Base-by-base conservation (phyloP, 805 yeast species). In the Phaffomyces antillensis region DNA sequence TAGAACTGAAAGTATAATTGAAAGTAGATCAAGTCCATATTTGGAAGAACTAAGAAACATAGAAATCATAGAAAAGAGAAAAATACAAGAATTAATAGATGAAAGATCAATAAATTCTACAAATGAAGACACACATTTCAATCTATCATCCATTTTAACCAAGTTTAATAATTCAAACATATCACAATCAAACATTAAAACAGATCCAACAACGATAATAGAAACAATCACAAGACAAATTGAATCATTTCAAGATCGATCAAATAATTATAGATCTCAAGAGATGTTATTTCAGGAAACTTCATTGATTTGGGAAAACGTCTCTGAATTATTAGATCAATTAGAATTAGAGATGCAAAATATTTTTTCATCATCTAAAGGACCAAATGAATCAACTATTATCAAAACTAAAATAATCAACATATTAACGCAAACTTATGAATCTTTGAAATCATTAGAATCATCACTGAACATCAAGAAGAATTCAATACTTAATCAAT, bases 1-100 rank as follows among this genome's bases (percentile, higher is more conserved):
- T 12, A 63, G 63, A 11, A 72, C 77, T 0, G 67, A 71, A 49
- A 72, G 77, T 11, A 69, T 74, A 5, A 60, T 75, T 25, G 78
- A 75, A 45, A 73, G 78, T 51, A 62, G 65, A 40, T 60, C 76
- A 0, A 68, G 76, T 5, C 61, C 65, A 36, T 70, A 70, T 46
- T 64, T 72, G 9, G 69, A 67, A 31, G 53, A 67, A 25, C 68
- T 74, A 39, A 61, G 61, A 25, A 60, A 59, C 5, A 56, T 72
- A 24, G 77, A 73, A 39, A 44, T 35, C 3, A 51, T 56, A n/a
- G 79, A 76, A 16, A 57, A 50, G 16, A 23, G 37, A 13, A 38
- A 40, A 5, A 26, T 73, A 1, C 31, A 40, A 5, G 43, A 44
- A 9, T 37, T 47, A 10, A 28, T 33, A 7, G 37, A 41, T 25